Evolutionary conservation across 2,329 filamentous ascomycete genomes (phyloP).

Genomic region (Amylocarpus encephaloides): DNA sequence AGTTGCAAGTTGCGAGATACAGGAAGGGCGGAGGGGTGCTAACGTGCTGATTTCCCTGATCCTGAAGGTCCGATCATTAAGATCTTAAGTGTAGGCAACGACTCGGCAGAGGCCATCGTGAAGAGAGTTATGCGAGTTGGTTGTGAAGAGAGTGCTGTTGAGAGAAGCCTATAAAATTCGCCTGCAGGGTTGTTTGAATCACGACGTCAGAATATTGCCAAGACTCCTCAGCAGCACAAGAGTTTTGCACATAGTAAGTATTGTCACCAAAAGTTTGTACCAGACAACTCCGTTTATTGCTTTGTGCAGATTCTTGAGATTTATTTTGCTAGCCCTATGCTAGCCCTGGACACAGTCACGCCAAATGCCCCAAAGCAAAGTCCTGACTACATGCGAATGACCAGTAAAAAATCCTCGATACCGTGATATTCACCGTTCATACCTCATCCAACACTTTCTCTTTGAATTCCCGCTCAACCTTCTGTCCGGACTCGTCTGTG

Average conservation of each 20-base stretch:
- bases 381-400: constrained; percentile 32
- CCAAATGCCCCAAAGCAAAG: constrained; percentile 31
- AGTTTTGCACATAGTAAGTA: neutral
- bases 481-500: constrained; percentile 94
- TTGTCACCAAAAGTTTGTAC: neutral
- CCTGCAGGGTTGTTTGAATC: constrained; percentile 6
- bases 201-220: constrained; percentile 17
- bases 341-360: constrained; percentile 30
- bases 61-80: constrained; percentile 50
- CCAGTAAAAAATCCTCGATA: constrained; percentile 28
- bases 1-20: constrained; percentile 1
- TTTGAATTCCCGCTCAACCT: constrained; percentile 99
- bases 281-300: constrained; percentile 4
- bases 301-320: constrained; percentile 26
- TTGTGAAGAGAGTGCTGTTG: neutral
- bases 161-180: neutral
- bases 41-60: constrained; percentile 49
- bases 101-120: constrained; percentile 40
- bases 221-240: constrained; percentile 5
- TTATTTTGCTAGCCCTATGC: constrained; percentile 31
- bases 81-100: constrained; percentile 45
- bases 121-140: neutral
- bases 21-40: constrained; percentile 18
- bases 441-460: constrained; percentile 91
- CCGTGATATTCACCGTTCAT: constrained; percentile 48